Evolutionary conservation across 2,329 filamentous ascomycete genomes (phyloP).

Genomic region (Ophiostoma sp.): DNA sequence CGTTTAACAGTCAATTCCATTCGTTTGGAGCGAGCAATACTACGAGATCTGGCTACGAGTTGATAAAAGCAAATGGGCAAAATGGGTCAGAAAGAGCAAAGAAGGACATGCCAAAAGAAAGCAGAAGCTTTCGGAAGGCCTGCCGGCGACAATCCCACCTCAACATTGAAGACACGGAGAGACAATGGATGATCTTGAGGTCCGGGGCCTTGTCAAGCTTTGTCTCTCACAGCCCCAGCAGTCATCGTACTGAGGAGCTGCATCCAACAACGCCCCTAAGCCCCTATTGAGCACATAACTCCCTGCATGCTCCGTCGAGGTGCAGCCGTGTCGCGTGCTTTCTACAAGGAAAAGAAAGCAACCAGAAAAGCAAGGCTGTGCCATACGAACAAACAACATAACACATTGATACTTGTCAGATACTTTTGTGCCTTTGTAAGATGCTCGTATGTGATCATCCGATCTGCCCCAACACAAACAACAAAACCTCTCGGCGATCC

Average conservation of each 20-base stretch:
- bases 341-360: background rate
- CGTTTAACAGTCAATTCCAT: background rate
- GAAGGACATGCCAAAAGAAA: background rate
- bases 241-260: too few relatives aligned
- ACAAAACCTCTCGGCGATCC: background rate
- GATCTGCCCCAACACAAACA: slow-evolving; percentile 6
- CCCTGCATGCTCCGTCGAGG: slow-evolving; percentile 6
- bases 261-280: background rate
- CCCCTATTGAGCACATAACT: slow-evolving; percentile 9
- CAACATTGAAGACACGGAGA: background rate
- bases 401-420: background rate
- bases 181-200: background rate
- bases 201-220: background rate
- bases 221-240: background rate
- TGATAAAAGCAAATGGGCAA: background rate
- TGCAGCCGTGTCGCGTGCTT: background rate
- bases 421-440: background rate
- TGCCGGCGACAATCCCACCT: background rate
- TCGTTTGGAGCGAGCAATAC: slow-evolving; percentile 3
- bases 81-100: background rate
- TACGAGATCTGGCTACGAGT: background rate
- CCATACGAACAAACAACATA: too few relatives aligned
- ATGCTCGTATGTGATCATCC: slow-evolving; percentile 1
- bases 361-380: background rate
- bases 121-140: background rate